Evolutionary conservation across 2,329 filamentous ascomycete species (phyloP).

Genomic region (Fusarium protoensiforme): DNA sequence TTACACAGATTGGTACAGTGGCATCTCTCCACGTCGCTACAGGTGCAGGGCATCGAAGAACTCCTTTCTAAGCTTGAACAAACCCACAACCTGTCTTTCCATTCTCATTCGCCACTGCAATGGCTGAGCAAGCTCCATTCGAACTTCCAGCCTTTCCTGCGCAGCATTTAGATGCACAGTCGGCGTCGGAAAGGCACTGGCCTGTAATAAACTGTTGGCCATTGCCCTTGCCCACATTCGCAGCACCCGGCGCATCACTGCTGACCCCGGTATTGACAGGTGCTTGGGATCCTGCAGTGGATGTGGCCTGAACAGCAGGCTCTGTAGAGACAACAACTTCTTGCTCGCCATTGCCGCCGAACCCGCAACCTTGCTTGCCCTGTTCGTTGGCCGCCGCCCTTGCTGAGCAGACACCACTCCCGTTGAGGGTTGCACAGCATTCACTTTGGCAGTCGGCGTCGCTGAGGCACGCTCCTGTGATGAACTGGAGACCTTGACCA

Average conservation of each 20-base stretch:
- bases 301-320: background rate
- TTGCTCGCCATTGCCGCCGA: slow-evolving; percentile 16
- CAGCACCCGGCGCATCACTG: slow-evolving; percentile 18
- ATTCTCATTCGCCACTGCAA: slow-evolving; percentile 11
- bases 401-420: slow-evolving; percentile 44
- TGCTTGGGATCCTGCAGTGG: background rate
- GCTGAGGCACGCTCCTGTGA: slow-evolving; percentile 30
- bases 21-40: background rate
- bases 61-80: slow-evolving; percentile 36
- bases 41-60: background rate
- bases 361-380: slow-evolving; percentile 49
- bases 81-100: slow-evolving; percentile 50
- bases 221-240: slow-evolving; percentile 36
- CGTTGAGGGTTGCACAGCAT: slow-evolving; percentile 44
- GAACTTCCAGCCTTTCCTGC: slow-evolving; percentile 19
- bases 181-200: slow-evolving; percentile 37
- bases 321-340: background rate
- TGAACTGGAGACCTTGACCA: slow-evolving; percentile 26
- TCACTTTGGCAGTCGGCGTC: slow-evolving; percentile 41
- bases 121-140: slow-evolving; percentile 16
- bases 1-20: background rate
- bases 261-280: background rate
- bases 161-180: slow-evolving; percentile 43
- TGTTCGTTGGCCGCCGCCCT: slow-evolving; percentile 39
- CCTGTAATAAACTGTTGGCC: slow-evolving; percentile 43